Percentiles rank a stretch among this genome's conserved stretches.
Conservation (phyloP, 2,329 filamentous ascomycete species). For the Dothideomycetes sp. region DNA sequence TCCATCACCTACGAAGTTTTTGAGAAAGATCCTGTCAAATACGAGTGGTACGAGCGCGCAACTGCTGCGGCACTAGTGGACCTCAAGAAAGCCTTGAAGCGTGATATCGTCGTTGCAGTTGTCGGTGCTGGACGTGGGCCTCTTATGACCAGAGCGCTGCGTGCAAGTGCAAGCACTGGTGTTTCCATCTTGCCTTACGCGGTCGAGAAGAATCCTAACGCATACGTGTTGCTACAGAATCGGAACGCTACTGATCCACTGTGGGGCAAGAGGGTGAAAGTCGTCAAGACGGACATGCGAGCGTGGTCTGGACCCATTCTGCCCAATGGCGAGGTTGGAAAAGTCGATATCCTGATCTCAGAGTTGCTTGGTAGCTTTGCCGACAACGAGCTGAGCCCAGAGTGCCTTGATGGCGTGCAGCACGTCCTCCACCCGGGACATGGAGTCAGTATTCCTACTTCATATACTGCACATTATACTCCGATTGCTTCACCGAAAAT, state of each 20-base stretch:
- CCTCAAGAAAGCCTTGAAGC: conserved; percentile 66
- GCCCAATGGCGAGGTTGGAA: conserved; percentile 42
- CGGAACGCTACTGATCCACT: conserved; percentile 59
- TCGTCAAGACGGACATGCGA: conserved; percentile 96
- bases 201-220: conserved; percentile 96
- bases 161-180: conserved; percentile 64
- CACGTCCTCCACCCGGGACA: conserved; percentile 69
- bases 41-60: conserved; percentile 86
- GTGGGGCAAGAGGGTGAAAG: conserved; percentile 72
- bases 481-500: conserved; percentile 82
- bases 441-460: conserved; percentile 86
- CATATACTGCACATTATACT: conserved; percentile 88
- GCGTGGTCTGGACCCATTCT: conserved; percentile 76
- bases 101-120: conserved; percentile 74
- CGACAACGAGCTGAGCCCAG: conserved; percentile 92
- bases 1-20: conserved; percentile 98
- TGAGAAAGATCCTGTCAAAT: conserved; percentile 96
- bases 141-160: conserved; percentile 75
- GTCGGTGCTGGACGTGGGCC: conserved; percentile 89
- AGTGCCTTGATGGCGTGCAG: conserved; percentile 93
- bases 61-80: conserved; percentile 71
- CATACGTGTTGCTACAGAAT: conserved; percentile 80
- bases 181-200: conserved; percentile 81
- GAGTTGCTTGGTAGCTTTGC: conserved; percentile 92
- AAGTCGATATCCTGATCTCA: conserved; percentile 86